Base-by-base conservation (phyloP, 2,329 filamentous ascomycete species). In the Penicillium sp. region DNA sequence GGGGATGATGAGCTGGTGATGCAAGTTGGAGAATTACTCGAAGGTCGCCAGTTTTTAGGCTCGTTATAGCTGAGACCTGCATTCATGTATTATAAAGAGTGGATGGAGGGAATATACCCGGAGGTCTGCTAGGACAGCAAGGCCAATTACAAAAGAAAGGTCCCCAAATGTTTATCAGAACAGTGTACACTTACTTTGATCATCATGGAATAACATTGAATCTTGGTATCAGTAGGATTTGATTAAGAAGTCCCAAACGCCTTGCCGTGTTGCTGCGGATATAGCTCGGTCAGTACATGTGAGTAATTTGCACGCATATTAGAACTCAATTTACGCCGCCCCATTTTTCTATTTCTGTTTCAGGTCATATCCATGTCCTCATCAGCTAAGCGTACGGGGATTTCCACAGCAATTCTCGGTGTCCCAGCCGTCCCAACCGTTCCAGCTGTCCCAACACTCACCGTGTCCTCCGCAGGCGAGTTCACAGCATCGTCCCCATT, bases 1-100 rank as follows among this genome's bases (percentile, higher is more conserved):
- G 78, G 78, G 1, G 76, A 79, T 52, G 79, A 81, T 60, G 67
- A 73, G 27, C 62, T 77, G 37, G 75, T 79, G 6, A 59, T 79
- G 47, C 69, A 69, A 50, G 72, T 76, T 25, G 76, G 72, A 14
- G 69, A 71, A 54, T 54, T 74, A 53, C 54, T 78, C 6, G 74
- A 77, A 52, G 62, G 65, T n/a, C 56, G 33, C 42, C 54, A 31
- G 21, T 51, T 71, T 35, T 53, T 43, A n/a, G 52, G 44, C 62
- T 66, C 67, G 70, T 72, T 48, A 33, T 33, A 52, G 42, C 9
- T 9, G 11, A 13, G 25, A 16, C 16, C 19, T 52, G 14, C 19
- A 21, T 16, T 26, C 16, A 21, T 35, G 21, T 31, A 35, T 35
- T 26, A 49, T 23, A 25, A 6, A 49, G 29, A 49, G 25, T n/a